phyloP scores from a whole-genome alignment of 768 basidiomycete species.

The Cubamyces lactineus region DNA sequence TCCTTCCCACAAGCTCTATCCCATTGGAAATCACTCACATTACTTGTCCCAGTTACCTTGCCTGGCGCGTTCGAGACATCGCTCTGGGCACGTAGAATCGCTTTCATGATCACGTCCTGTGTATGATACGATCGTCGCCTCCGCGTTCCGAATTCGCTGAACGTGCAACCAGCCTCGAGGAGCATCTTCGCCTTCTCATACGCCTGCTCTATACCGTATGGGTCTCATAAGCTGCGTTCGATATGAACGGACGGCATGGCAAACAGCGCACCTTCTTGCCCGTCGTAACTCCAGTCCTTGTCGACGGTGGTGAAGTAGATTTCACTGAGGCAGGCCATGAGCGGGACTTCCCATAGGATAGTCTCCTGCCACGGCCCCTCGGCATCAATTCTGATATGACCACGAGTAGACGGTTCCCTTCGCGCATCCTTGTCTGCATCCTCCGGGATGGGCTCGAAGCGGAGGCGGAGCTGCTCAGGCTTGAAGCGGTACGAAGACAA shows the following conservation, averaged over 20 bases:
- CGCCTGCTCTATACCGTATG: slow-evolving; percentile 57
- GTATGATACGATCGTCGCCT: slow-evolving; percentile 71
- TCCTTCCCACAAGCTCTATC: slow-evolving; percentile 7
- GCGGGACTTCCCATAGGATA: slow-evolving; percentile 94
- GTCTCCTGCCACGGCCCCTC: slow-evolving; percentile 78
- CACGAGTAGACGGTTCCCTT: slow-evolving; percentile 8
- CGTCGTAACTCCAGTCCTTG: slow-evolving; percentile 85
- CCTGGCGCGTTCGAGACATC: slow-evolving; percentile 50
- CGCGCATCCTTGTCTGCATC: slow-evolving; percentile 36
- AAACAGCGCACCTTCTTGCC: slow-evolving; percentile 63
- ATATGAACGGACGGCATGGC: background rate
- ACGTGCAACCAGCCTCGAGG: slow-evolving; percentile 62
- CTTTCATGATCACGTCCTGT: slow-evolving; percentile 78
- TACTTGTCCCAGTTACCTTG: slow-evolving; percentile 81
- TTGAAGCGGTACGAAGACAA: slow-evolving; percentile 71
- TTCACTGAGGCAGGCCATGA: slow-evolving; percentile 92
- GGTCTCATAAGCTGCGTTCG: background rate
- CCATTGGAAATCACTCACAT: slow-evolving; percentile 56
- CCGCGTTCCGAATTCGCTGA: slow-evolving; percentile 90
- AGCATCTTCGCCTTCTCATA: slow-evolving; percentile 70
- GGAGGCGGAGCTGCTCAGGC: slow-evolving; percentile 69
- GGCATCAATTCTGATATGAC: slow-evolving; percentile 67
- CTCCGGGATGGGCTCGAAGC: slow-evolving; percentile 60
- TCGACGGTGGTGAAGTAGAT: slow-evolving; percentile 77
- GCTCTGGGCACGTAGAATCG: slow-evolving; percentile 66